These are phyloP conservation scores for Ophiostoma sp. DNA, from an alignment of 2,329 filamentous ascomycete genomes.

Conservation along the genomic window DNA sequence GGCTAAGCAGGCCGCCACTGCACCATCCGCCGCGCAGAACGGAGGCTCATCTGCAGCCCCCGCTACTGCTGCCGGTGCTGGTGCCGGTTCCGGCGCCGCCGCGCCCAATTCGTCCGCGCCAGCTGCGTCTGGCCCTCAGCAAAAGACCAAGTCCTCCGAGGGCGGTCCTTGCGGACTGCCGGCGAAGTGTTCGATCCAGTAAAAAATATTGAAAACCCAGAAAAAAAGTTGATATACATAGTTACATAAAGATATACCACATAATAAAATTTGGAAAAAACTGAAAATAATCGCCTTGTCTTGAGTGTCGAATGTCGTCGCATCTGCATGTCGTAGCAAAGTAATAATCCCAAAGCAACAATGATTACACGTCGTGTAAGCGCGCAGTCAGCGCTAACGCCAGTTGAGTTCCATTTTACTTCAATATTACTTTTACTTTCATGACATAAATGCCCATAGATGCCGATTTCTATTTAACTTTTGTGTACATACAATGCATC, in stretches of 20 bases:
- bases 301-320: background rate
- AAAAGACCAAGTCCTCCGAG: slow-evolving; percentile 25
- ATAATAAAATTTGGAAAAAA: background rate
- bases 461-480: background rate
- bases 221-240: background rate
- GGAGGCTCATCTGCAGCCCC: background rate
- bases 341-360: background rate
- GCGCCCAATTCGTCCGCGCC: slow-evolving; percentile 26
- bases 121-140: slow-evolving; percentile 27
- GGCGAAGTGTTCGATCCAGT: slow-evolving; percentile 29
- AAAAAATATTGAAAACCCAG: background rate
- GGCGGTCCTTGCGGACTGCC: slow-evolving; percentile 31
- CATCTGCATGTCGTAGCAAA: background rate
- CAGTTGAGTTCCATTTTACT: background rate
- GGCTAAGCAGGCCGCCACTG: slow-evolving; percentile 27
- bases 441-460: background rate
- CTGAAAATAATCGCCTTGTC: background rate
- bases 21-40: background rate
- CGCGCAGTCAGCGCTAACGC: background rate
- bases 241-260: background rate
- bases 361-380: background rate
- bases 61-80: slow-evolving; percentile 22
- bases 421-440: background rate
- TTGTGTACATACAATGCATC: slow-evolving; percentile 5
- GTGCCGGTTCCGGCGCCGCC: slow-evolving; percentile 22